phyloP scores from a whole-genome alignment of 768 basidiomycete species.

The Cyathus striatus region DNA sequence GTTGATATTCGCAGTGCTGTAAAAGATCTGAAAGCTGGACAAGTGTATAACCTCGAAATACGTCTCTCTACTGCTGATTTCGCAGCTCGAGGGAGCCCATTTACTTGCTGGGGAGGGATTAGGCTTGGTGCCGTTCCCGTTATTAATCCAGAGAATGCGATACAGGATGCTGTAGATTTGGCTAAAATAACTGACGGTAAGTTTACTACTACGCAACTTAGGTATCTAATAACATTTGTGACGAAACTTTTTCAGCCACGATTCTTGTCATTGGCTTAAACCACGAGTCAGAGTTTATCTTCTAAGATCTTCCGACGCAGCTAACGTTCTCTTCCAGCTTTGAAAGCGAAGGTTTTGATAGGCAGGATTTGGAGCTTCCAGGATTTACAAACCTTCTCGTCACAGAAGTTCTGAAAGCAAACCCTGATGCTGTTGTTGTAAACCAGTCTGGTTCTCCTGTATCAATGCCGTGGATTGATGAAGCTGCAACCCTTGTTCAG shows the following conservation, averaged over 20 bases:
- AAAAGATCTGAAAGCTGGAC: constrained; percentile 34
- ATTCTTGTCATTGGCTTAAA: constrained; percentile 52
- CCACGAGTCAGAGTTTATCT: constrained; percentile 38
- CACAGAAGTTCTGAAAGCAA: constrained; percentile 38
- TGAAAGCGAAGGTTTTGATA: constrained; percentile 61
- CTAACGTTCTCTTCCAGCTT: constrained; percentile 12
- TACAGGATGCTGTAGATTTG: constrained; percentile 31
- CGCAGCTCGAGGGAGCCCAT: constrained; percentile 23
- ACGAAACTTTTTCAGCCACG: constrained; percentile 23
- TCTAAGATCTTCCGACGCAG: not conserved
- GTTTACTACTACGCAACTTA: constrained; percentile 1
- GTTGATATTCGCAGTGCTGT: constrained; percentile 29
- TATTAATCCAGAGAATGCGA: constrained; percentile 31
- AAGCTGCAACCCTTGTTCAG: constrained; percentile 32
- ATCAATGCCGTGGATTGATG: constrained; percentile 49
- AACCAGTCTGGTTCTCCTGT: constrained; percentile 54
- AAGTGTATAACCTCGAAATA: constrained; percentile 34
- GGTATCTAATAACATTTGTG: not conserved
- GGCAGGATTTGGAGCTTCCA: constrained; percentile 44
- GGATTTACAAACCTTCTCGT: constrained; percentile 49
- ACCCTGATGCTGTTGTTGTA: constrained; percentile 50
- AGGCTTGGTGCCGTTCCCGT: constrained; percentile 27
- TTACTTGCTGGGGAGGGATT: constrained; percentile 35
- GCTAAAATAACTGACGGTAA: constrained; percentile 36
- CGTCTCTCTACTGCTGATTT: constrained; percentile 29